These are phyloP conservation scores for Dianthus caryophyllus DNA, from an alignment of 148 eudicot genomes.

Conservation along the genomic window DNA sequence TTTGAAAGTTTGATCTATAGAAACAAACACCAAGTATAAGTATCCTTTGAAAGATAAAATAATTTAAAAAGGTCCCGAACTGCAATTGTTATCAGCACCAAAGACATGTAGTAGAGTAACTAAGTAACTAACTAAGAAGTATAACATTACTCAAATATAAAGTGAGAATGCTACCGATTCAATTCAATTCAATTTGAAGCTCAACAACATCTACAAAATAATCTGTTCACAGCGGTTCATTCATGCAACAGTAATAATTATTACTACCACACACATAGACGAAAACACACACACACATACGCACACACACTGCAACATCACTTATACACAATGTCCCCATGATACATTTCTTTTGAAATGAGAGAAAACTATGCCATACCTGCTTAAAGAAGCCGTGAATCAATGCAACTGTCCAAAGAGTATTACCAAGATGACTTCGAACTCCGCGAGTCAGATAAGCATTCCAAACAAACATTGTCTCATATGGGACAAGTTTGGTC, in stretches of 20 bases:
- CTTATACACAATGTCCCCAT: background rate
- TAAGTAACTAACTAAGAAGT: background rate
- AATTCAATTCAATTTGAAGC: background rate
- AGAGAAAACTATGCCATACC: slow-evolving; percentile 34
- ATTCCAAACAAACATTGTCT: slow-evolving; percentile 97
- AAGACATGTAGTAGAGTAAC: background rate
- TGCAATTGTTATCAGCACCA: background rate
- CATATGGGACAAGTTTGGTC: slow-evolving; percentile 52
- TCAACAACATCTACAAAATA: slow-evolving; percentile 1
- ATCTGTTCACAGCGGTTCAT: background rate
- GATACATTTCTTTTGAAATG: background rate
- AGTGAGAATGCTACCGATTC: background rate
- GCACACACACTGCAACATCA: background rate
- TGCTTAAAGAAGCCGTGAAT: slow-evolving; percentile 91
- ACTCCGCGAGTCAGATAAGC: slow-evolving; percentile 77
- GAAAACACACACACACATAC: no score
- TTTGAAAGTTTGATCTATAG: slow-evolving; percentile 54
- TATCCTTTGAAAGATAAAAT: slow-evolving; percentile 2
- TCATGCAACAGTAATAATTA: background rate
- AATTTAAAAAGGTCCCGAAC: background rate
- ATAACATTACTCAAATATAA: background rate
- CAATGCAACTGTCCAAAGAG: slow-evolving; percentile 85
- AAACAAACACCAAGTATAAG: slow-evolving; percentile 8
- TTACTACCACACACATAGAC: background rate
- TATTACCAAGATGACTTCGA: slow-evolving; percentile 66